These are phyloP conservation scores for Ustilago trichophora DNA, from an alignment of 1,284 basidiomycete genomes.

Conservation along the genomic window DNA sequence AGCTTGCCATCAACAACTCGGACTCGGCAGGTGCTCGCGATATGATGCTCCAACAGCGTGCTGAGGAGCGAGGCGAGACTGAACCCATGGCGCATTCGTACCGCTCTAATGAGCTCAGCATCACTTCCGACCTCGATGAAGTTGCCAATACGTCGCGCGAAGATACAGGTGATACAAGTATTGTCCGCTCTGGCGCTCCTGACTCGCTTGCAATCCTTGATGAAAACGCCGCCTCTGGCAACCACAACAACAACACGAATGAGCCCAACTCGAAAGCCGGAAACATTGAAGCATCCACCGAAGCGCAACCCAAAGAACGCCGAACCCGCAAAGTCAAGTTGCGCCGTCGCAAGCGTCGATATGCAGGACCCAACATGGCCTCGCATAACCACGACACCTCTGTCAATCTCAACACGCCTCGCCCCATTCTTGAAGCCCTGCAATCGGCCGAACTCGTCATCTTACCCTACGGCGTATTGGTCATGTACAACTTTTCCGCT, in stretches of 20 bases:
- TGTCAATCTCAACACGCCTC: slow-evolving; percentile 60
- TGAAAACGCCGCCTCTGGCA: slow-evolving; percentile 1
- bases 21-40: slow-evolving; percentile 55
- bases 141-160: slow-evolving; percentile 14
- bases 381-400: slow-evolving; percentile 65
- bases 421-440: slow-evolving; percentile 60
- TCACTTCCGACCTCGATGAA: slow-evolving; percentile 34
- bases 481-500: slow-evolving; percentile 65
- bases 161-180: background rate
- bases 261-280: too few species aligned
- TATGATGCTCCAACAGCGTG: slow-evolving; percentile 53
- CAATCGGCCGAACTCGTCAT: slow-evolving; percentile 64
- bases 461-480: slow-evolving; percentile 64
- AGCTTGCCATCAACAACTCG: slow-evolving; percentile 29
- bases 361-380: slow-evolving; percentile 60
- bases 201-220: slow-evolving; percentile 7
- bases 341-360: slow-evolving; percentile 34
- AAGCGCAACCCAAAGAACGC: slow-evolving; percentile 24
- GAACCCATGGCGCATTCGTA: slow-evolving; percentile 41
- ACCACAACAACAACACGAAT: background rate
- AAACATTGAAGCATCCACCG: too few species aligned
- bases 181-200: background rate
- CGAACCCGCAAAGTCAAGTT: slow-evolving; percentile 30
- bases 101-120: slow-evolving; percentile 34
- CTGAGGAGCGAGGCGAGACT: slow-evolving; percentile 41